Conservation (phyloP, 139 green algal species). For the Tetradesmus lagerheimii region DNA sequence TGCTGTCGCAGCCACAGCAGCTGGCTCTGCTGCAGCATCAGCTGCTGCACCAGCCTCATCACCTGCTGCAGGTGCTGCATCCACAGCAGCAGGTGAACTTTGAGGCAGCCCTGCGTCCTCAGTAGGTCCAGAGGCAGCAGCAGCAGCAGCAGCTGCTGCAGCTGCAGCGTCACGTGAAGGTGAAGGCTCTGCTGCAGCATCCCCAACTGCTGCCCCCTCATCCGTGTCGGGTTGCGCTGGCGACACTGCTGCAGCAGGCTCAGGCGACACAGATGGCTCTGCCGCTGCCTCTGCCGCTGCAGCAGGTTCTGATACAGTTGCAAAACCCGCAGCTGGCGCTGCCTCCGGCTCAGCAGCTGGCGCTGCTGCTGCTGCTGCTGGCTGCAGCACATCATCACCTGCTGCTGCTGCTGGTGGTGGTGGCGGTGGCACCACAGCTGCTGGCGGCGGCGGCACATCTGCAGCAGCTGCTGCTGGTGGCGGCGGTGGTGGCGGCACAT, state of each 20-base stretch:
- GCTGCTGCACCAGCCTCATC: neutral
- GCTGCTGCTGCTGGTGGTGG: neutral
- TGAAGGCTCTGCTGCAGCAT: neutral
- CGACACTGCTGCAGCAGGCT: neutral
- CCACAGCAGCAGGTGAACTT: neutral
- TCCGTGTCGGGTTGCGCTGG: neutral
- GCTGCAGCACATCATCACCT: neutral
- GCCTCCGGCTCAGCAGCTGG: neutral
- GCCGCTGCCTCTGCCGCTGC: neutral
- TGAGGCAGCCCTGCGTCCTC: neutral
- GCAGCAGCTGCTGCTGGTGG: neutral
- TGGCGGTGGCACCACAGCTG: neutral
- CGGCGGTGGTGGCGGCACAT: neutral
- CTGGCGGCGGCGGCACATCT: neutral
- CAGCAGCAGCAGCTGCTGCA: neutral
- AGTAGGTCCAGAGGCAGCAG: neutral
- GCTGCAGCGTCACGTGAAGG: neutral
- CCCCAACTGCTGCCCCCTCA: neutral
- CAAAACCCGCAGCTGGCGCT: neutral
- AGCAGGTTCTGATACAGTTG: neutral
- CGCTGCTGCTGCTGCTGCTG: neutral
- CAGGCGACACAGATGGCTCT: neutral
- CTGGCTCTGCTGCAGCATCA: neutral
- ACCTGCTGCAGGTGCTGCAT: neutral
- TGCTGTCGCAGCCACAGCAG: neutral